Evolutionary conservation across 192 early-diverging fungal genomes (phyloP).

Genomic region (Entomortierella parvispora): DNA sequence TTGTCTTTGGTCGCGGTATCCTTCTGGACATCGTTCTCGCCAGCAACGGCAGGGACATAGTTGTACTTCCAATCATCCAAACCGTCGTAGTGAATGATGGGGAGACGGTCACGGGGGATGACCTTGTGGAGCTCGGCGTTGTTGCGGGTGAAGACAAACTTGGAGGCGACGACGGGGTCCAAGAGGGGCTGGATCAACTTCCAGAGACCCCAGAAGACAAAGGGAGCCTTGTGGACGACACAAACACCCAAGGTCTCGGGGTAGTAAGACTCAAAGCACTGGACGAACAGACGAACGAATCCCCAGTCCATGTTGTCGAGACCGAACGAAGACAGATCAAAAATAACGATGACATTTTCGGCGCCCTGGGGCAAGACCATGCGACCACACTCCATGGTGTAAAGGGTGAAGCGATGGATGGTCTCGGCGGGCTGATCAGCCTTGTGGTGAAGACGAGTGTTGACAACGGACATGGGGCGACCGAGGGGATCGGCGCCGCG

Average conservation of each 20-base stretch:
- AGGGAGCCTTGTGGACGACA: slow-evolving; percentile 89
- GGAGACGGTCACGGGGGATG: slow-evolving; percentile 71
- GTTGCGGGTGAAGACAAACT: slow-evolving; percentile 80
- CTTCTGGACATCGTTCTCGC: slow-evolving; percentile 55
- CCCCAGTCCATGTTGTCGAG: slow-evolving; percentile 74
- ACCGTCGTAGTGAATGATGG: slow-evolving; percentile 72
- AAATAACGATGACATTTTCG: slow-evolving; percentile 77
- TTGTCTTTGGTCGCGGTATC: slow-evolving; percentile 51
- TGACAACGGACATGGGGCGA: slow-evolving; percentile 59
- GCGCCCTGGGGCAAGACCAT: slow-evolving; percentile 62
- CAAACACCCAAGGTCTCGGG: slow-evolving; percentile 87
- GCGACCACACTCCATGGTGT: slow-evolving; percentile 77
- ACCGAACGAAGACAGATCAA: slow-evolving; percentile 83
- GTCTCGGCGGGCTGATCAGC: slow-evolving; percentile 69
- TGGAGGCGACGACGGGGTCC: slow-evolving; percentile 90
- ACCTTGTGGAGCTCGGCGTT: slow-evolving; percentile 71
- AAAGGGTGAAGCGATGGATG: slow-evolving; percentile 75
- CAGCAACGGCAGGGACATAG: slow-evolving; percentile 47
- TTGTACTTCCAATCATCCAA: slow-evolving; percentile 62
- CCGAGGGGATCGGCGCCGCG: slow-evolving; percentile 59
- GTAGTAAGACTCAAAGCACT: slow-evolving; percentile 90
- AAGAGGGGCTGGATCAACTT: slow-evolving; percentile 83
- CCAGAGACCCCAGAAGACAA: slow-evolving; percentile 91
- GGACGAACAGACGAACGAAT: slow-evolving; percentile 77
- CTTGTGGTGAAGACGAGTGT: slow-evolving; percentile 62